Conservation (phyloP, 306 rosid genomes). For the Sindora glabra region DNA sequence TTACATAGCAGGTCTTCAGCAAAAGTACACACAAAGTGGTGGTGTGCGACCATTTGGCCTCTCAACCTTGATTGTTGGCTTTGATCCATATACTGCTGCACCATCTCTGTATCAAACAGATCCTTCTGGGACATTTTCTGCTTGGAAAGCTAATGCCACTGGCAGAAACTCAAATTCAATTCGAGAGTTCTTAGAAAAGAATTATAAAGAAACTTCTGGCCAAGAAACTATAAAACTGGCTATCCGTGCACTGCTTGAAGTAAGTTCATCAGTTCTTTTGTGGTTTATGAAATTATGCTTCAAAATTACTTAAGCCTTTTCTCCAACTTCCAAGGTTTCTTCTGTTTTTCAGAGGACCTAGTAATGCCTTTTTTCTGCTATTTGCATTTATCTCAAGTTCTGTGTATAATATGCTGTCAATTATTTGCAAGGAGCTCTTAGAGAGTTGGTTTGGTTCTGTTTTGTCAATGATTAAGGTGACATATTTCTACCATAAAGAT, state of each 20-base stretch:
- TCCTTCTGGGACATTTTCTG: conserved; percentile 95
- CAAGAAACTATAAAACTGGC: conserved; percentile 87
- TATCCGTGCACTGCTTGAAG: conserved; percentile 93
- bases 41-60: conserved; percentile 98
- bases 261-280: conserved; percentile 15
- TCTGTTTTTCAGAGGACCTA: too few species aligned
- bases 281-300: not conserved
- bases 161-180: conserved; percentile 94
- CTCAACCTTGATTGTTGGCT: conserved; percentile 87
- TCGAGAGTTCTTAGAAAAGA: conserved; percentile 88
- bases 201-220: conserved; percentile 81
- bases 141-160: conserved; percentile 96
- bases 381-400: too few species aligned
- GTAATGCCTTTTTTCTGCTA: too few species aligned
- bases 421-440: too few species aligned
- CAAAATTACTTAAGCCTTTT: too few species aligned
- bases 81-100: conserved; percentile 67
- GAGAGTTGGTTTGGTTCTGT: too few species aligned
- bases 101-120: conserved; percentile 91
- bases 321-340: too few species aligned
- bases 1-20: conserved; percentile 95
- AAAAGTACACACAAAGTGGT: conserved; percentile 97
- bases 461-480: too few species aligned
- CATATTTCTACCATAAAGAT: too few species aligned
- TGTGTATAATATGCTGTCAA: too few species aligned